Evolutionary conservation across 371 early-diverging fungal genomes (phyloP).

Genomic region (Capillidium rhysosporum): DNA sequence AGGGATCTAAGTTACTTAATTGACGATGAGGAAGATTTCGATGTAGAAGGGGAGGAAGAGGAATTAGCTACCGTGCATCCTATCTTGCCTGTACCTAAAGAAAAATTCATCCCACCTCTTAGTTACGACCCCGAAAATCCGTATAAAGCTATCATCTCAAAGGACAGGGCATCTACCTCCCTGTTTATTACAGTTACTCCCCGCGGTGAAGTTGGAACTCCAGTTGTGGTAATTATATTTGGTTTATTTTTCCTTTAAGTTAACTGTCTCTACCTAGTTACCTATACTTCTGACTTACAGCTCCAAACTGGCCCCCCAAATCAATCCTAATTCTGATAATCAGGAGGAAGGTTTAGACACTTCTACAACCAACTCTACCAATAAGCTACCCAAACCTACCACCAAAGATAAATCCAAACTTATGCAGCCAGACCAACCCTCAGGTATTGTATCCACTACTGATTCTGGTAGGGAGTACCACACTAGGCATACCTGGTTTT

Average conservation of each 20-base stretch:
- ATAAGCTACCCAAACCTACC: too few relatives aligned
- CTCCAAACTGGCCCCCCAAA: neutral
- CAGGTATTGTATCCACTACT: neutral
- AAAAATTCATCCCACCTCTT: neutral
- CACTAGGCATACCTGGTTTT: constrained; percentile 4
- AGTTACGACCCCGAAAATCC: neutral
- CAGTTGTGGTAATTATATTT: neutral
- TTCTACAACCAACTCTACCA: too few relatives aligned
- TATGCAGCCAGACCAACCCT: neutral
- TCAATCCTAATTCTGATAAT: too few relatives aligned
- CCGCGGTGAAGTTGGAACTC: neutral
- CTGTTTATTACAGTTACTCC: neutral
- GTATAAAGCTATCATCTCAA: neutral
- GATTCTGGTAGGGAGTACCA: constrained; percentile 2
- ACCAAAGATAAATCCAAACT: neutral
- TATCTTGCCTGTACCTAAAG: neutral
- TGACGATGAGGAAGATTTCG: neutral
- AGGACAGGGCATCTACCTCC: neutral
- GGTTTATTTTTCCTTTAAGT: too few relatives aligned
- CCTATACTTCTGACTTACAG: constrained; percentile 1
- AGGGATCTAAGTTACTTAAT: neutral
- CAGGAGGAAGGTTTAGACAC: too few relatives aligned
- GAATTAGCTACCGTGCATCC: neutral
- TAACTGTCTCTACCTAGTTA: too few relatives aligned
- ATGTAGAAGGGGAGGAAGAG: neutral